Conservation (phyloP, 2,329 filamentous ascomycete species). For the Cryphonectria carpinicola region DNA sequence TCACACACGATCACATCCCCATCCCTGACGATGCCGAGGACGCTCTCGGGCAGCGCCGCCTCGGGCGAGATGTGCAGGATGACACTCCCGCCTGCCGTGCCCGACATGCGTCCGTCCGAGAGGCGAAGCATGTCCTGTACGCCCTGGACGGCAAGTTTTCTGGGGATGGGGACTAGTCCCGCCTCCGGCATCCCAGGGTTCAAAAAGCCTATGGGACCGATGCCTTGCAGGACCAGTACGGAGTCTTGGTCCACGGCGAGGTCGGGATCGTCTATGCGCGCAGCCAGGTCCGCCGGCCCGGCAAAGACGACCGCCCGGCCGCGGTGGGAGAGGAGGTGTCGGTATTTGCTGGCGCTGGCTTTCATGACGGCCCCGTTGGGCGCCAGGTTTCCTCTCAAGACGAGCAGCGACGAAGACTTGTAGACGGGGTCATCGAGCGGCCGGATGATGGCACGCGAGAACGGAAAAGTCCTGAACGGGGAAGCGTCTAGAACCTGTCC, state of each 20-base stretch:
- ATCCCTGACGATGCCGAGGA: slow-evolving; percentile 75
- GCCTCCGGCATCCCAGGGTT: slow-evolving; percentile 95
- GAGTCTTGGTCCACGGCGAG: slow-evolving; percentile 64
- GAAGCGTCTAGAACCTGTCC: slow-evolving; percentile 76
- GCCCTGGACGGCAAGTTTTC: slow-evolving; percentile 75
- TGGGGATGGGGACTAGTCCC: slow-evolving; percentile 64
- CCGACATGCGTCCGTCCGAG: slow-evolving; percentile 85
- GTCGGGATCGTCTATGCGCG: slow-evolving; percentile 57
- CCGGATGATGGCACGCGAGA: slow-evolving; percentile 57
- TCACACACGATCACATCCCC: slow-evolving; percentile 83
- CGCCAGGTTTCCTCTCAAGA: slow-evolving; percentile 81
- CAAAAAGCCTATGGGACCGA: slow-evolving; percentile 74
- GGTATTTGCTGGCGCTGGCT: slow-evolving; percentile 83
- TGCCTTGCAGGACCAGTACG: slow-evolving; percentile 83
- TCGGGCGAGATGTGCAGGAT: slow-evolving; percentile 88
- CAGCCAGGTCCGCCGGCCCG: slow-evolving; percentile 75
- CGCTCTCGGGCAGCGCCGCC: slow-evolving; percentile 74
- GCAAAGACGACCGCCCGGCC: slow-evolving; percentile 66
- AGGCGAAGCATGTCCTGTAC: slow-evolving; percentile 81
- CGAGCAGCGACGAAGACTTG: slow-evolving; percentile 76
- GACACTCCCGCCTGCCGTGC: slow-evolving; percentile 87
- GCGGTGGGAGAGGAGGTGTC: slow-evolving; percentile 52
- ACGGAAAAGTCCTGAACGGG: slow-evolving; percentile 58
- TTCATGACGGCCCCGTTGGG: slow-evolving; percentile 86
- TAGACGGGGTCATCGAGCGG: slow-evolving; percentile 70